Evolutionary conservation across 2,329 filamentous ascomycete genomes (phyloP).

Genomic region (Didymella keratinophila): DNA sequence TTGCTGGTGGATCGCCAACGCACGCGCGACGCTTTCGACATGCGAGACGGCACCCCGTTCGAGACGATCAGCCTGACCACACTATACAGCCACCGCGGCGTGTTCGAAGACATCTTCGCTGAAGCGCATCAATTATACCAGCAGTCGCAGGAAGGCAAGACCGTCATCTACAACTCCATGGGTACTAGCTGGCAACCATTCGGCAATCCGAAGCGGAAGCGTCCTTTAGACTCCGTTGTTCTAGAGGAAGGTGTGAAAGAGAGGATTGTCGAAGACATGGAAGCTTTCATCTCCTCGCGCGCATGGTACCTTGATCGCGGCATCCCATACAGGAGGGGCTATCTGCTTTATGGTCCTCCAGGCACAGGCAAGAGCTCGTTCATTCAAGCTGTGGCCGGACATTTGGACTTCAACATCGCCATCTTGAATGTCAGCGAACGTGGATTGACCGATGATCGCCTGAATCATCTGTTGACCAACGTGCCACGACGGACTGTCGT

Average conservation of each 20-base stretch:
- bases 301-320: constrained; percentile 95
- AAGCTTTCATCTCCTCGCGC: constrained; percentile 79
- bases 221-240: constrained; percentile 87
- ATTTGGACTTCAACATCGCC: constrained; percentile 89
- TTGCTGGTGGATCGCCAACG: constrained; percentile 88
- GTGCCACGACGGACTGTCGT: constrained; percentile 83
- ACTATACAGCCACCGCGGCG: constrained; percentile 84
- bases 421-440: constrained; percentile 91
- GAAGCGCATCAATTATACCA: constrained; percentile 85
- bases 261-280: constrained; percentile 78
- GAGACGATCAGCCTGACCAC: constrained; percentile 94
- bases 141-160: constrained; percentile 88
- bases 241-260: constrained; percentile 86
- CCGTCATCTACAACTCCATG: constrained; percentile 85
- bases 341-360: constrained; percentile 86
- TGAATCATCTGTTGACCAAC: constrained; percentile 86
- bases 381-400: constrained; percentile 92
- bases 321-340: constrained; percentile 89
- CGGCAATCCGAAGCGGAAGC: constrained; percentile 83
- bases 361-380: constrained; percentile 96
- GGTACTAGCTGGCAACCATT: constrained; percentile 86
- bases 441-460: constrained; percentile 86
- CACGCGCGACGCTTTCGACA: constrained; percentile 77
- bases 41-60: constrained; percentile 86
- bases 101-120: constrained; percentile 88